phyloP scores from a whole-genome alignment of 306 rosid genomes.

The Abrus pulchellus region DNA sequence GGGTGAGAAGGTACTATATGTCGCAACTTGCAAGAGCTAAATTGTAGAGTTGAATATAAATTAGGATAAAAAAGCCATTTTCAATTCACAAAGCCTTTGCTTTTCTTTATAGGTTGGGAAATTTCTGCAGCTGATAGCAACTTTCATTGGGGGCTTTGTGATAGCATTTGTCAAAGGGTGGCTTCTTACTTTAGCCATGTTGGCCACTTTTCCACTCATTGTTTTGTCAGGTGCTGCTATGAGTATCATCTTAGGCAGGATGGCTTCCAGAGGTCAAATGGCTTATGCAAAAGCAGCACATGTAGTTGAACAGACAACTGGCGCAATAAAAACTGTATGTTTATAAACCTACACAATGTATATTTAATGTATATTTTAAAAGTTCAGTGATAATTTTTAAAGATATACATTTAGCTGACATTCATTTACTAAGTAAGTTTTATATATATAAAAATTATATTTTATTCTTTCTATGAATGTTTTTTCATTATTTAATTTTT shows the following conservation, averaged over 20 bases:
- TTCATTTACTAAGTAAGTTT: no score
- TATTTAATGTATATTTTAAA: no score
- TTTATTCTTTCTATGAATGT: no score
- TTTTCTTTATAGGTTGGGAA: constrained; percentile 74
- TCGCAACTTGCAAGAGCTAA: background rate
- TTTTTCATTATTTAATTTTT: no score
- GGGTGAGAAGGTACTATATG: constrained; percentile 76
- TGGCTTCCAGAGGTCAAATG: constrained; percentile 73
- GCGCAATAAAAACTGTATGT: constrained; percentile 84
- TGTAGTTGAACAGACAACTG: constrained; percentile 84
- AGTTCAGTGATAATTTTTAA: no score
- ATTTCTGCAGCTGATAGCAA: constrained; percentile 65
- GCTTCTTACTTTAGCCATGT: constrained; percentile 83
- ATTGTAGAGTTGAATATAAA: background rate
- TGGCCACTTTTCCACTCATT: constrained; percentile 76
- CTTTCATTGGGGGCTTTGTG: constrained; percentile 72
- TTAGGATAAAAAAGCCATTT: background rate
- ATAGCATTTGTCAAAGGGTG: constrained; percentile 83
- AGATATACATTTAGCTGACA: no score
- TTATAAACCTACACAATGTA: no score
- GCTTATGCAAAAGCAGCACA: constrained; percentile 83
- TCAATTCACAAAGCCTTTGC: background rate
- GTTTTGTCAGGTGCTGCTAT: constrained; percentile 69
- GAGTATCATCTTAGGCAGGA: constrained; percentile 61
- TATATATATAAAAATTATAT: no score